These are phyloP conservation scores for Cicer judaicum DNA, from an alignment of 306 rosid genomes.

Conservation along the genomic window DNA sequence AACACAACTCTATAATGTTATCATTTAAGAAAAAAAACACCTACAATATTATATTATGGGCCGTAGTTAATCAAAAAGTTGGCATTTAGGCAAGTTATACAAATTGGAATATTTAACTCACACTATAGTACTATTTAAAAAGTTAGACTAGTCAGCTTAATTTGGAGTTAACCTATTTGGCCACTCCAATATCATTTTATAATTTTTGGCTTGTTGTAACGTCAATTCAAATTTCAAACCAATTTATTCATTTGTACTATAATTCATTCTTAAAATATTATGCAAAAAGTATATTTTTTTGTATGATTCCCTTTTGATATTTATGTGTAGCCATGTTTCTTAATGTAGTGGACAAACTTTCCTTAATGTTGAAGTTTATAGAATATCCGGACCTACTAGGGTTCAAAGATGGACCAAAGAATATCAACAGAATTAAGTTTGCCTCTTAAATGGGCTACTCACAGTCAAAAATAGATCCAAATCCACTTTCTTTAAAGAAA, in stretches of 20 bases:
- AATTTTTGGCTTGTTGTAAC: neutral
- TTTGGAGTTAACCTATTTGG: too few species aligned
- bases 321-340: slow-evolving; percentile 31
- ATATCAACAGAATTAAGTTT: slow-evolving; percentile 31
- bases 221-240: neutral
- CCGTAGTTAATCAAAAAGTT: too few species aligned
- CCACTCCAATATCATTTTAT: too few species aligned
- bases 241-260: neutral
- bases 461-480: slow-evolving; percentile 44
- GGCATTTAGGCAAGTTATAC: too few species aligned
- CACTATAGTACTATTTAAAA: too few species aligned
- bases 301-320: neutral
- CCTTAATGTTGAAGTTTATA: slow-evolving; percentile 49
- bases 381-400: slow-evolving; percentile 37
- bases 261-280: neutral
- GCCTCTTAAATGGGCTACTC: slow-evolving; percentile 50
- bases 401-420: slow-evolving; percentile 21
- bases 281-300: neutral
- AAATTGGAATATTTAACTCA: too few species aligned
- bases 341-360: slow-evolving; percentile 40
- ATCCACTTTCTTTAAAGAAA: slow-evolving; percentile 29
- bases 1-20: too few species aligned
- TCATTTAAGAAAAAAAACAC: too few species aligned
- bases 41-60: too few species aligned
- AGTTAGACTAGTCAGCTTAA: too few species aligned